Evolutionary conservation across 805 yeast species (phyloP), one percentile per base, ranked within the genome.

Genomic region (Candida sanyiensis): DNA sequence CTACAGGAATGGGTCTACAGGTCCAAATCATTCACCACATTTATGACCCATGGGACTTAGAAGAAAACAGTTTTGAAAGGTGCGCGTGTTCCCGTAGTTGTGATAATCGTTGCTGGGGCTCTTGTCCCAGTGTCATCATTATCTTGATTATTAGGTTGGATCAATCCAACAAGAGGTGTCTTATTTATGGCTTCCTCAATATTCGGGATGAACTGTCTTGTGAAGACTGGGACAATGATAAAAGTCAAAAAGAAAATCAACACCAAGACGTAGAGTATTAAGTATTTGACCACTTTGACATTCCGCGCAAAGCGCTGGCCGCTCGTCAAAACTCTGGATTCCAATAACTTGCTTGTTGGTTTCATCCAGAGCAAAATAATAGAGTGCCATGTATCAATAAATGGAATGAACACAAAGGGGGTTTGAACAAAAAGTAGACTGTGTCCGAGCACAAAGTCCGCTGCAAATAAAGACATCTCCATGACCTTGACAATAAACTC

Each of bases 381-480:
- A 2, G 87, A 73, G 51, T 83, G 93, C 72, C 80, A 72, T 33
- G 69, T 69, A 50, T 80, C 83, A 33, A 78, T 68, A 47, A 68
- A 78, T 0, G 89, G 89, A 28, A 79, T 61, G 25, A 80, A 63
- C 25, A 81, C 57, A 12, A 82, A 44, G 2, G 88, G 88, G 8
- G 78, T 58, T 47, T 80, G 85, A 6, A 69, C 56, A 43, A 74
- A 70, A 36, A 81, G 59, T 11, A 83, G 57, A 29, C 72, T 47
- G 52, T 83, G 88, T 0, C 80, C 75, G 22, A 80, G 60, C 21
- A 72, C 55, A 41, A 78, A 68, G 57, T 83, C 93, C 5, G 72
- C 75, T 0, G 82, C 75, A 62, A 80, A 83, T 40, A 72, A 70
- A n/a, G 81, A 71, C 66, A 80, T 65, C 53, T 83, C 93, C 49